phyloP scores from a whole-genome alignment of 2,329 filamentous ascomycete genomes.

The Talaromyces sp. region DNA sequence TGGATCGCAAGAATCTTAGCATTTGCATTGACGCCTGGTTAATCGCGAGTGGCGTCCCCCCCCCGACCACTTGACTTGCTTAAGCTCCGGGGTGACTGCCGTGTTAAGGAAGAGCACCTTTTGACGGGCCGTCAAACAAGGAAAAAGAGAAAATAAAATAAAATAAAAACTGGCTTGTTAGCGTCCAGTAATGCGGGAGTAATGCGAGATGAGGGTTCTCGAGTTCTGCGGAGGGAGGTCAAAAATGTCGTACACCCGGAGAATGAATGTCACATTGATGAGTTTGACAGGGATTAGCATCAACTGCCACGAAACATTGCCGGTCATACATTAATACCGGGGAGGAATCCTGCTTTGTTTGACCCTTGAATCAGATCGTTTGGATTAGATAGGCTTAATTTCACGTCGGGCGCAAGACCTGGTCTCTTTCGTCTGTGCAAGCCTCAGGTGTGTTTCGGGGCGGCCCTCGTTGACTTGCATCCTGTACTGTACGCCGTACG shows the following conservation, averaged over 20 bases:
- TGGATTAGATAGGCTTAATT: background rate
- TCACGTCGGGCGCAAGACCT: background rate
- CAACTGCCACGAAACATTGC: constrained; percentile 3
- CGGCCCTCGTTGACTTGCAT: background rate
- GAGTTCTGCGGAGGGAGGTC: constrained; percentile 3
- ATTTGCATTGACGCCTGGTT: constrained; percentile 7
- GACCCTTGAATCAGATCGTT: background rate
- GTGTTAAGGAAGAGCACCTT: background rate
- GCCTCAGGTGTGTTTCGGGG: background rate
- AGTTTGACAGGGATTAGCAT: constrained; percentile 8
- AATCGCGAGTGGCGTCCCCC: constrained; percentile 10
- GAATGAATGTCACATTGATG: constrained; percentile 14
- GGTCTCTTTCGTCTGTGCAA: background rate
- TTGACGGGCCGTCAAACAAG: background rate
- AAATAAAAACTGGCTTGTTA: background rate
- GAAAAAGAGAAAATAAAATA: too few relatives aligned
- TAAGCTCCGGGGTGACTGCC: constrained; percentile 14
- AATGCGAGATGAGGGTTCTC: background rate
- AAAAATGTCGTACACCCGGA: constrained; percentile 4
- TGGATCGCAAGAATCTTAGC: constrained; percentile 10
- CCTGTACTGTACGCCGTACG: background rate
- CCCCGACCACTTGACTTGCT: background rate
- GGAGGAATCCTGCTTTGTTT: background rate
- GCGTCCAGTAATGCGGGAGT: background rate
- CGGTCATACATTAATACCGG: background rate